Percentiles rank a stretch among this genome's conserved stretches.
Conservation (phyloP, 1,284 basidiomycete species). For the Cryptococcus sp. region DNA sequence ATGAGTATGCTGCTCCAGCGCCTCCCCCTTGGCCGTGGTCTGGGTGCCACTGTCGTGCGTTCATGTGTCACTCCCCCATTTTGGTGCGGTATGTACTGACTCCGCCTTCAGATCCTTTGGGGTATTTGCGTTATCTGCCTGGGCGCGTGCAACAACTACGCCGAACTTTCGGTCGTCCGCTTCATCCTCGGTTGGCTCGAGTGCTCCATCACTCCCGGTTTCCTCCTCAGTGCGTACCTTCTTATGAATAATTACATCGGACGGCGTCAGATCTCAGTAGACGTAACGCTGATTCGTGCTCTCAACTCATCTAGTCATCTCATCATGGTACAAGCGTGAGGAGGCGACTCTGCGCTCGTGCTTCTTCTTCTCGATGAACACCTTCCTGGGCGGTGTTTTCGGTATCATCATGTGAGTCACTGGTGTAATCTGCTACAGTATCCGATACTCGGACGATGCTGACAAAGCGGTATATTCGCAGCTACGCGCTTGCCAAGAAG, state of each 20-base stretch:
- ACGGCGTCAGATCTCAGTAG: neutral
- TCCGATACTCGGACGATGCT: neutral
- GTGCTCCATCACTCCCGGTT: constrained; percentile 31
- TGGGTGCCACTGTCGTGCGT: neutral
- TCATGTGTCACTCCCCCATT: neutral
- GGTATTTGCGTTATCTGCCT: constrained; percentile 26
- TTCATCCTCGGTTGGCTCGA: constrained; percentile 37
- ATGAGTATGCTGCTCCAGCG: constrained; percentile 29
- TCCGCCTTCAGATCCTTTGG: constrained; percentile 16
- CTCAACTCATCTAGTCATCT: constrained; percentile 10
- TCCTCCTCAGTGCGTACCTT: constrained; percentile 24
- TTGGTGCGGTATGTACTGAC: neutral
- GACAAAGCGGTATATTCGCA: constrained; percentile 1
- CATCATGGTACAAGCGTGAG: constrained; percentile 36
- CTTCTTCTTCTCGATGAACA: constrained; percentile 33
- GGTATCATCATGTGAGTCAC: constrained; percentile 9
- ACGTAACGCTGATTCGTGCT: neutral
- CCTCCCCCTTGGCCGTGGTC: constrained; percentile 27
- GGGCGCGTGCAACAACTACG: constrained; percentile 32
- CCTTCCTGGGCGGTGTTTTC: constrained; percentile 24
- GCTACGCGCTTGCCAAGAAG: constrained; percentile 31
- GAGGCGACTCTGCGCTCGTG: constrained; percentile 29
- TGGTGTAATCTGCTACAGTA: no score
- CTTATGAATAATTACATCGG: neutral
- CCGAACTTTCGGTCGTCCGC: constrained; percentile 25